A percentile compares a stretch with the other conserved stretches of the same genome.
These are phyloP conservation scores for Crassisporium funariophilum DNA, from an alignment of 768 basidiomycete genomes.

Conservation along the genomic window DNA sequence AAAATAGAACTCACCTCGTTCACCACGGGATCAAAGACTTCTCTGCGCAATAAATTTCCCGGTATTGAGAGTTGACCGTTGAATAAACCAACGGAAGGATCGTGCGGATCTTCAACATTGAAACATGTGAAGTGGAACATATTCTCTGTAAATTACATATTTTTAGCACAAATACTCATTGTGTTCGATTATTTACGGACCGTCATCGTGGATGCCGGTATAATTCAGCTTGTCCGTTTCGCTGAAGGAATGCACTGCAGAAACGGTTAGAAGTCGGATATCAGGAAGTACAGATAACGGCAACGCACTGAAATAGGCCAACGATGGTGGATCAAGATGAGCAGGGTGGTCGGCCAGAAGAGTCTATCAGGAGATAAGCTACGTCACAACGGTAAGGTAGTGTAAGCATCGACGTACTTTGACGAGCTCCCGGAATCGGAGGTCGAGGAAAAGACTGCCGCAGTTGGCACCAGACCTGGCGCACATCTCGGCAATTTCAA, in stretches of 20 bases:
- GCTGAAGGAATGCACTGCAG: conserved; percentile 78
- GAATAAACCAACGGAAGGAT: conserved; percentile 75
- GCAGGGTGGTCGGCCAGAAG: conserved; percentile 82
- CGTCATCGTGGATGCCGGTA: conserved; percentile 72
- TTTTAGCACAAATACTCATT: conserved; percentile 1
- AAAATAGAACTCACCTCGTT: conserved; percentile 52
- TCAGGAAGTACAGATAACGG: conserved; percentile 1
- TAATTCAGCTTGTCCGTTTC: conserved; percentile 87
- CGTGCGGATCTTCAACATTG: conserved; percentile 82
- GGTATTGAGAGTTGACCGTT: conserved; percentile 86
- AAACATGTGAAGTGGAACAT: conserved; percentile 92
- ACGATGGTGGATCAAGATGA: conserved; percentile 78
- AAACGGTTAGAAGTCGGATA: conserved; percentile 8
- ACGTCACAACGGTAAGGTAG: background rate
- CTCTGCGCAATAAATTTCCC: conserved; percentile 73
- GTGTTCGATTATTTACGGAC: conserved; percentile 38
- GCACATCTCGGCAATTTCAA: conserved; percentile 93
- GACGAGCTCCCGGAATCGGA: conserved; percentile 83
- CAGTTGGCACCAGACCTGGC: conserved; percentile 87
- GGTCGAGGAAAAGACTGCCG: conserved; percentile 85
- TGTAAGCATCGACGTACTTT: conserved; percentile 38
- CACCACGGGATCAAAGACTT: conserved; percentile 92
- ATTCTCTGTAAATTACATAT: conserved; percentile 49
- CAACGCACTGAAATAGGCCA: conserved; percentile 75
- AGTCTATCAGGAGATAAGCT: conserved; percentile 25